phyloP scores from a whole-genome alignment of 306 rosid species.

The Astragalus glycyphyllos region DNA sequence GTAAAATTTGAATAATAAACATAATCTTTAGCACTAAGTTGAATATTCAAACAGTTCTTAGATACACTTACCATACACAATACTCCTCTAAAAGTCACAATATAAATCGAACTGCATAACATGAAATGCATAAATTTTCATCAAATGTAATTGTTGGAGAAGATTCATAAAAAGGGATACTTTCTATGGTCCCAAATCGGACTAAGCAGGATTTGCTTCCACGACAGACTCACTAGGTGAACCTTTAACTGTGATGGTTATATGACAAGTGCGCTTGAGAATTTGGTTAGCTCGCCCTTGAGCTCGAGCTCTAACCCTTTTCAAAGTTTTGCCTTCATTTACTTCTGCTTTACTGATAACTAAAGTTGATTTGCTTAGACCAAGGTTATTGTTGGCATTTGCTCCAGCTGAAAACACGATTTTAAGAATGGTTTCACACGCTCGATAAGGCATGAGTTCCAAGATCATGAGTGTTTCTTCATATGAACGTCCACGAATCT shows the following conservation, averaged over 20 bases:
- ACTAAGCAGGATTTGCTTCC: constrained; percentile 48
- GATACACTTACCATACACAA: constrained; percentile 22
- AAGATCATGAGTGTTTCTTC: too few relatives aligned
- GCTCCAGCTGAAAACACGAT: constrained; percentile 62
- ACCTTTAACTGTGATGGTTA: constrained; percentile 53
- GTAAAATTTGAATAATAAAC: constrained; percentile 6
- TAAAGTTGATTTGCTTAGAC: constrained; percentile 55
- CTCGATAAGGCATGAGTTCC: too few relatives aligned
- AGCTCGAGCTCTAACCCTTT: constrained; percentile 48
- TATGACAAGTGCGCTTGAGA: constrained; percentile 57
- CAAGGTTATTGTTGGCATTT: constrained; percentile 58
- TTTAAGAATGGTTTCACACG: constrained; percentile 52
- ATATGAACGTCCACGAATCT: too few relatives aligned
- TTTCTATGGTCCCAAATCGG: constrained; percentile 2
- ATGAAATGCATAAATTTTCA: constrained; percentile 42
- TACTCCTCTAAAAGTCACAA: constrained; percentile 24
- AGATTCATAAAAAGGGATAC: constrained; percentile 31
- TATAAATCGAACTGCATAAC: constrained; percentile 34
- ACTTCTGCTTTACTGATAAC: constrained; percentile 58
- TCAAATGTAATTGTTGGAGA: constrained; percentile 23
- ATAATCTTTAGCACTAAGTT: constrained; percentile 18
- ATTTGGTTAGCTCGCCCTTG: constrained; percentile 50
- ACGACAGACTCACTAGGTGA: constrained; percentile 41
- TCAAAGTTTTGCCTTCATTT: constrained; percentile 56
- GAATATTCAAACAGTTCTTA: constrained; percentile 37